These are phyloP conservation scores for Aspergillus ustus DNA, from an alignment of 2,329 filamentous ascomycete species.

Conservation along the genomic window DNA sequence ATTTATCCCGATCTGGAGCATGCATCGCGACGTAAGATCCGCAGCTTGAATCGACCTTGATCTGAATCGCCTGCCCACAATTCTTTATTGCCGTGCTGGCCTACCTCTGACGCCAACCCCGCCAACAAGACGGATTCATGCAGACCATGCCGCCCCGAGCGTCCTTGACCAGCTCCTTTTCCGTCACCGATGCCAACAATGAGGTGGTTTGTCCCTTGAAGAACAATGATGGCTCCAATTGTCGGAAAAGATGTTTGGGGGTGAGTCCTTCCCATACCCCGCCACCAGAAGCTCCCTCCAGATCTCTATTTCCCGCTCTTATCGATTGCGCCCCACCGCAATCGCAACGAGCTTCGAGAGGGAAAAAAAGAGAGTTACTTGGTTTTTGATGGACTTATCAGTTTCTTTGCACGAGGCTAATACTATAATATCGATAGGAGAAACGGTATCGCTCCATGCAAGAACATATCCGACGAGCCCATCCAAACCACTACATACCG, in stretches of 20 bases:
- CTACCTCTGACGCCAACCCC: constrained; percentile 21
- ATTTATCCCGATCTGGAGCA: constrained; percentile 18
- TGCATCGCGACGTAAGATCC: constrained; percentile 18
- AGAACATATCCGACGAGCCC: constrained; percentile 96
- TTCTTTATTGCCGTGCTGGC: constrained; percentile 17
- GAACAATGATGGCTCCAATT: constrained; percentile 95
- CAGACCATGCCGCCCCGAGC: constrained; percentile 84
- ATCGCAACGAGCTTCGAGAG: neutral
- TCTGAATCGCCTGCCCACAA: constrained; percentile 13
- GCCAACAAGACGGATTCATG: constrained; percentile 42
- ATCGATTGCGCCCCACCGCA: constrained; percentile 20
- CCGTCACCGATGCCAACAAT: constrained; percentile 87
- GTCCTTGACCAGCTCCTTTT: constrained; percentile 86
- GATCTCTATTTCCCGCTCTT: constrained; percentile 10
- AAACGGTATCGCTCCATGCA: constrained; percentile 98
- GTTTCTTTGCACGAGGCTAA: constrained; percentile 12
- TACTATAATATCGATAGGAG: constrained; percentile 62
- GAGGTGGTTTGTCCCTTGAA: constrained; percentile 95
- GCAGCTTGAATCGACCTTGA: constrained; percentile 22
- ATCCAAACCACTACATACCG: constrained; percentile 95
- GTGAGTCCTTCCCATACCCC: constrained; percentile 66
- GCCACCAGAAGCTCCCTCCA: constrained; percentile 7
- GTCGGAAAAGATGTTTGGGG: constrained; percentile 95
- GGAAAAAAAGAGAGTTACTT: constrained; percentile 13
- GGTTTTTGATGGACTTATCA: neutral